Evolutionary conservation across 139 green algal genomes (phyloP), one percentile per base, ranked within the genome.

Genomic region (Chlorella sorokiniana): DNA sequence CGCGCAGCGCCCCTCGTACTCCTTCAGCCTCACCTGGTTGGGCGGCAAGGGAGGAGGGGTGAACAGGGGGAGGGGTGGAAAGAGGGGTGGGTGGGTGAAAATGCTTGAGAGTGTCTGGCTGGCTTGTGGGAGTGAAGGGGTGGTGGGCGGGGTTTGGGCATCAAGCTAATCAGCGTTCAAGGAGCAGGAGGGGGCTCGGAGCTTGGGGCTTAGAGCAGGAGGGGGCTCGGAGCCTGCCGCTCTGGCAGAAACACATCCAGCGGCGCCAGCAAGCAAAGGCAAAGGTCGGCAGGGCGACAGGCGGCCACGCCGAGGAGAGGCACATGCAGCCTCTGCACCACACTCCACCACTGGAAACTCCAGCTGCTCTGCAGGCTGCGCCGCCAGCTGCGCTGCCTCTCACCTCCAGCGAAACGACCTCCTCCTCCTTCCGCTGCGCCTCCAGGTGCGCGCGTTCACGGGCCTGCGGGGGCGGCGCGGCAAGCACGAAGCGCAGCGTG

Each of bases 341-440:
- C 14, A 16, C 35, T 25, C 4, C 65, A 1, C 6, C 16, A 11
- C 3, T 23, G 1, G n/a, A n/a, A 51, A 40, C 16, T 10, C 2
- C 25, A 68, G 25, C 61, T 16, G n/a, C 3, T 3, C 68, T 44
- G 68, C 40, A 31, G 38, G 9, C 16, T 31, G 35, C 27, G 68
- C 38, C 44, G 3, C 33, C 18, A n/a, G 6, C 9, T n/a, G n/a
- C n/a, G n/a, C n/a, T n/a, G n/a, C n/a, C 23, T 7, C 78, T 31
- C 78, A 83, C 78, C 78, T 83, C 65, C 18, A 87, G 54, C 25
- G 65, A 27, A 27, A 76, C 84, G 23, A 85, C 72, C 75, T 87
- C 83, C 76, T 87, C 83, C 69, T 87, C 83, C 69, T 83, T 87
- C 38, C 75, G 68, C 27, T 65, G 45, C 54, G 81, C 40, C 68